Base-by-base conservation (phyloP, 306 rosid genomes). In the Senna siamea region DNA sequence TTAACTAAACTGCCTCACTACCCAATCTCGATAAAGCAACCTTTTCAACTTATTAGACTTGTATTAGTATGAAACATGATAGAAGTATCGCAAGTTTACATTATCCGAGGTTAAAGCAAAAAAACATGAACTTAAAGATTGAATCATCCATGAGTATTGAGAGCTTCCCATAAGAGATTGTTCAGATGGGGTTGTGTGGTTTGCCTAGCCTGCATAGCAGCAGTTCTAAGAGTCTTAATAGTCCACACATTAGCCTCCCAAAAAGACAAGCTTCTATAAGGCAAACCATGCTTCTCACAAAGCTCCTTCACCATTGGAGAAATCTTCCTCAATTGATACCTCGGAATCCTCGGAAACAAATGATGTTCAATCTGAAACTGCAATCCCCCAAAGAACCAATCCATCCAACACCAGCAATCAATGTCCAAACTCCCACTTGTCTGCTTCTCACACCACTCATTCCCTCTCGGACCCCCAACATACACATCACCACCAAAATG, bases 401-500 rank as follows among this genome's bases (percentile, higher is more conserved):
- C 90, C 93, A 88, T 85, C 84, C 86, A 85, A 26, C 72, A 13
- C 0, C 84, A 69, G 61, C 88, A 85, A 46, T 76, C 15, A 19
- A 88, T 88, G 22, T 88, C 87, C 67, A 88, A 26, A 15, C 90
- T 85, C 54, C 92, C 92, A 40, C 70, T 32, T 2, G 88, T 28
- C 65, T 87, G 92, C 76, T 85, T 88, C 87, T 88, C 90, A 55
- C 81, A 81, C 93, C 90, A 88, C 26, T 88, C 88, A 78, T 83
- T 74, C 1, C 90, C 90, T 17, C 13, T 79, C 0, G 93, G 93
- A 4, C 23, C 66, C 14, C 93, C 93, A 23, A 83, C 43, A 81
- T 81, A 88, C 1, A 87, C 84, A 79, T 74, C 54, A 4, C 84
- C 87, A 2, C 87, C 82, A 75, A 88, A 88, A 78, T 88, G 93